Base-by-base conservation (phyloP, 805 yeast species). In the Suhomyces kilbournensis region DNA sequence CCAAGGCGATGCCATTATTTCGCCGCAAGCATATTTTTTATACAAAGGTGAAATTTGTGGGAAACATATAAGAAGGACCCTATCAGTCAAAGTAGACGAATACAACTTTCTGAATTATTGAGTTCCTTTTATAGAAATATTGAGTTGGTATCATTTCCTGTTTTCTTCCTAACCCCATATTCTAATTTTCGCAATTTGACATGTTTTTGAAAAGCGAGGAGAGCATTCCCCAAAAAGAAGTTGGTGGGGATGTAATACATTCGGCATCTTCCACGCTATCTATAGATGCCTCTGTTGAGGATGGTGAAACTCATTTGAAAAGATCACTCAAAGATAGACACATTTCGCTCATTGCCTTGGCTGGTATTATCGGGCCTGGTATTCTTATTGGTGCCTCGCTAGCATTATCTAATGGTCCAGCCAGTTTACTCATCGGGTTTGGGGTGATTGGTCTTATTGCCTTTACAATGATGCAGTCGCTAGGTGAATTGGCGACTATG, bases 361-460 rank as follows among this genome's bases (percentile, higher is more conserved):
- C 85, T 23, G 85, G 86, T 40, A 76, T 82, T 48, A 78, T 82
- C 51, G 86, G 86, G 0, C 86, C 86, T 1, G 86, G 86, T 55
- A 77, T 76, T 25, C 68, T 81, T 47, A 75, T 82, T 23, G 82
- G 83, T 39, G 72, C 83, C 50, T 83, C 83, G 5, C 61, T 70
- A n/a, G 82, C 83, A 32, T 66, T 82, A 14, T 60, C 68, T 7
- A 64, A 73, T 35, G 82, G 83, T 3, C 85, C 86, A 0, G 84
- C 77, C 32, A 80, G 83, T 55, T 64, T 82, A 60, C 61, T 80
- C 19, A 68, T 75, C 20, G 83, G 85, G 1, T 82, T 80, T 61
- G 75, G 77, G 2, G 64, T 82, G 40, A 79, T 81, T 45, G 85
- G 84, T 20, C 52, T 82, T 19, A 62, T 81, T 32, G 85, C 83